Base-by-base conservation (phyloP, 495 filamentous ascomycete genomes). In the Penicillium goetzii region DNA sequence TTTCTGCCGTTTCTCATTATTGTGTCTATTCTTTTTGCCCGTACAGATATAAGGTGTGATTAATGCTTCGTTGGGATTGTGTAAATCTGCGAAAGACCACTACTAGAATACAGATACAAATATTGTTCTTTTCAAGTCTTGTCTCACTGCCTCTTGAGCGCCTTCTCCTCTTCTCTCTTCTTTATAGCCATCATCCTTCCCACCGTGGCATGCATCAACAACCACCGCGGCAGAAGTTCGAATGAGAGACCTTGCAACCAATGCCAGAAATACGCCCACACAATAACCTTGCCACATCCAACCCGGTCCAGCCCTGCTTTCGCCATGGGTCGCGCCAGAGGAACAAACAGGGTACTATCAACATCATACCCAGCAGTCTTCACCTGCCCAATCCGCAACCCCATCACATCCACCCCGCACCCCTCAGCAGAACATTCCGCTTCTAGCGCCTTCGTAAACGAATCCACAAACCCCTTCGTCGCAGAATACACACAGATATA, bases 391-490 rank as follows among this genome's bases (percentile, higher is more conserved):
- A 76, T 68, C 2, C 66, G 63, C 59, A 78, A 52, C 1, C 60
- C 72, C 57, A 76, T 60, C 9, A 78, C 67, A 23, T 77, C 68
- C 15, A 79, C 64, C 6, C 66, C 63, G 14, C 53, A 43, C 9
- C 63, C 51, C 58, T 75, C 73, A 0, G 63, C 66, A 12, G 33
- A 34, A 59, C 70, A 71, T 61, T 79, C 77, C 15, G 71, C 72
- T n/a, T 65, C 60, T 12, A 76, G 53, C 14, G 71, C 69, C 52
- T 47, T 56, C 17, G 71, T 76, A 60, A 76, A 78, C 0, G 72
- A 63, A 9, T 70, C 60, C 36, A 80, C 64, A 45, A 73, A 80
- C 17, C 73, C 76, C 72, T 81, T 81, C 6, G 75, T 69, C 2
- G 65, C 66, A 5, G 69, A 63, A 61, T 81, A 81, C 5, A 74